phyloP scores from a whole-genome alignment of 768 basidiomycete species.

The Lentinula sp. region DNA sequence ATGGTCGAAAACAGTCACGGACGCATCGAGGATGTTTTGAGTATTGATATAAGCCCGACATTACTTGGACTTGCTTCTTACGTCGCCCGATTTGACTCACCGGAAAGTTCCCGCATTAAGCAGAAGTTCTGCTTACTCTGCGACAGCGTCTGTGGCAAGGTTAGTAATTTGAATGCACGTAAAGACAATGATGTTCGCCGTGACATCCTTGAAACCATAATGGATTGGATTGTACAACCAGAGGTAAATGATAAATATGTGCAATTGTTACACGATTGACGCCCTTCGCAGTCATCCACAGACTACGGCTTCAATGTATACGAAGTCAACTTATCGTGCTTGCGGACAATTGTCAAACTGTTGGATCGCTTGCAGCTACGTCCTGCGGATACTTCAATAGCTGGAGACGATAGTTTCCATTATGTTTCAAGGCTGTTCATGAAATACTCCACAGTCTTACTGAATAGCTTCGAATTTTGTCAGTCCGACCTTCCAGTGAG shows the following conservation, averaged over 20 bases:
- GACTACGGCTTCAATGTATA: constrained; percentile 33
- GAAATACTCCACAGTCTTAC: constrained; percentile 63
- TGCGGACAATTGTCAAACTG: constrained; percentile 70
- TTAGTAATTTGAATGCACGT: constrained; percentile 54
- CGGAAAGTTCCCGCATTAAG: constrained; percentile 56
- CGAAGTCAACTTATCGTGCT: constrained; percentile 69
- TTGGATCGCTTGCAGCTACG: constrained; percentile 70
- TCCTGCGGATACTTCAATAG: constrained; percentile 42
- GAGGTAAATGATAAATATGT: constrained; percentile 30
- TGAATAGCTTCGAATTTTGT: constrained; percentile 52
- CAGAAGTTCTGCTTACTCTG: constrained; percentile 71
- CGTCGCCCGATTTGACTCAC: constrained; percentile 54
- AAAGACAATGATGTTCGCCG: constrained; percentile 66
- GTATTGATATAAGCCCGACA: constrained; percentile 56
- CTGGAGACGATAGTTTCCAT: constrained; percentile 61
- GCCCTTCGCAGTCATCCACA: constrained; percentile 18
- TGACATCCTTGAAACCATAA: constrained; percentile 66
- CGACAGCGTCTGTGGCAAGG: constrained; percentile 59
- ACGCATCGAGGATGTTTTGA: constrained; percentile 51
- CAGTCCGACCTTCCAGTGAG: constrained; percentile 42
- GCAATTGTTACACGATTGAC: not conserved
- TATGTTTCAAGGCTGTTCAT: constrained; percentile 75
- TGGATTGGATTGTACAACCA: constrained; percentile 67
- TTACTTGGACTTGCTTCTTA: constrained; percentile 57
- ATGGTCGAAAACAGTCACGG: constrained; percentile 67